These are phyloP conservation scores for Coccinonectria pachysandricola DNA, from an alignment of 2,329 filamentous ascomycete species.

Conservation along the genomic window DNA sequence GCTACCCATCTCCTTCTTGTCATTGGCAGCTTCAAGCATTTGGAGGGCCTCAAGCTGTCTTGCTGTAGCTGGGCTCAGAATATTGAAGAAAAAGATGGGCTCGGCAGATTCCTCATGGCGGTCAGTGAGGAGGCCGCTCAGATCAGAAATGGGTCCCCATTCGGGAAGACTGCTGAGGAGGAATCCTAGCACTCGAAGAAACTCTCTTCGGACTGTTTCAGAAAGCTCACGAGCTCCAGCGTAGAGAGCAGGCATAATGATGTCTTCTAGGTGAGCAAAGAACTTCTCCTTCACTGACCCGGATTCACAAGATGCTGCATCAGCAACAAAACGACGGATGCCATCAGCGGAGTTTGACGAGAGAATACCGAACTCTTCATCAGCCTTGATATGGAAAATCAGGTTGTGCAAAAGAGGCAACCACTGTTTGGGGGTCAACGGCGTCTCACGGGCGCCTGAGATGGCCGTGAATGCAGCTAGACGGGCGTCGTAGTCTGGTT, in stretches of 20 bases:
- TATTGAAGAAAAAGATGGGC: slow-evolving; percentile 80
- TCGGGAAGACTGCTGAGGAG: slow-evolving; percentile 60
- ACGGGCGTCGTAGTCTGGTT: slow-evolving; percentile 79
- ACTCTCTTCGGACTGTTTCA: slow-evolving; percentile 76
- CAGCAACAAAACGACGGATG: slow-evolving; percentile 67
- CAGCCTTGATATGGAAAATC: slow-evolving; percentile 74
- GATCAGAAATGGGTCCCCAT: slow-evolving; percentile 63
- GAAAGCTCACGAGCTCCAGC: slow-evolving; percentile 66
- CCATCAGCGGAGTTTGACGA: slow-evolving; percentile 70
- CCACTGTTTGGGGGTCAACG: slow-evolving; percentile 68
- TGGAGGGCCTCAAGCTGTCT: slow-evolving; percentile 76
- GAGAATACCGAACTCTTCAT: slow-evolving; percentile 81
- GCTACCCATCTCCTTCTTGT: slow-evolving; percentile 54
- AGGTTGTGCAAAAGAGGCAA: slow-evolving; percentile 80
- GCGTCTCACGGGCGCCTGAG: slow-evolving; percentile 47
- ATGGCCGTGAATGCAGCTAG: slow-evolving; percentile 67
- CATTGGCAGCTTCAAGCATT: slow-evolving; percentile 60
- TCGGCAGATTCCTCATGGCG: slow-evolving; percentile 54
- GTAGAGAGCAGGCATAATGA: slow-evolving; percentile 68
- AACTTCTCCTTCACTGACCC: slow-evolving; percentile 34
- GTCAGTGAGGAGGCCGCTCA: slow-evolving; percentile 55
- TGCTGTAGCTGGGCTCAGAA: slow-evolving; percentile 81
- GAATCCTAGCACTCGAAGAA: slow-evolving; percentile 67
- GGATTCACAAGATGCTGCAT: slow-evolving; percentile 33
- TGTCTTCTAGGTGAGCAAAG: slow-evolving; percentile 46